Evolutionary conservation across 257 asterid genomes (phyloP).

Genomic region (Forsythia suspensa): DNA sequence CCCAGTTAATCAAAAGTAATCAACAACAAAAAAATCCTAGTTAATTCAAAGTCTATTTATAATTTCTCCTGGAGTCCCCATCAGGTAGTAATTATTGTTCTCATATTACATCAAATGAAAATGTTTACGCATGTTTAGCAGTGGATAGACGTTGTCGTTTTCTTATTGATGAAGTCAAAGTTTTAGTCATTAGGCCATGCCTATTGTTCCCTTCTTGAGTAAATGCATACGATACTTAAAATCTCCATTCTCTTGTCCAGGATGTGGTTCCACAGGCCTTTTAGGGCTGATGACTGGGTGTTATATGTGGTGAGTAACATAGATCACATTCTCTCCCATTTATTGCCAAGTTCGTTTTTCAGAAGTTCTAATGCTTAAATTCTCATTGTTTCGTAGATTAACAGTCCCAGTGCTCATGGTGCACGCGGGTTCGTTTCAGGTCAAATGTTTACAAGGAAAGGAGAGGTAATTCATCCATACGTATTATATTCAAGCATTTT

Average conservation of each 20-base stretch:
- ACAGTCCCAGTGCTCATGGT: conserved; percentile 68
- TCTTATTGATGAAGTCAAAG: not conserved
- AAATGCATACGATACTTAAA: conserved; percentile 10
- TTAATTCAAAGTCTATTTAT: not conserved
- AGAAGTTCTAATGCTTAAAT: conserved; percentile 8
- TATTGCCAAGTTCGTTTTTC: conserved; percentile 8
- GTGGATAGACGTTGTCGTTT: not conserved
- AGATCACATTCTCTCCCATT: not conserved
- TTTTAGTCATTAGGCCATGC: conserved; percentile 5
- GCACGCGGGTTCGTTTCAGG: conserved; percentile 89
- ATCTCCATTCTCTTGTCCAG: conserved; percentile 44
- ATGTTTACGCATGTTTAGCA: not conserved
- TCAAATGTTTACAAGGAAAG: conserved; percentile 71
- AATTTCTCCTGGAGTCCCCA: not conserved
- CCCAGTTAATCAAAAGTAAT: not conserved
- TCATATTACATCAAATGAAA: not conserved
- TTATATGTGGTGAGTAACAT: conserved; percentile 76
- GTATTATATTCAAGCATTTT: not conserved
- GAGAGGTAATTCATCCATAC: conserved; percentile 59
- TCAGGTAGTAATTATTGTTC: not conserved
- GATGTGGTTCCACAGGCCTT: conserved; percentile 93
- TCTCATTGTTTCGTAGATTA: conserved; percentile 42
- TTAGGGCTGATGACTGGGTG: conserved; percentile 96
- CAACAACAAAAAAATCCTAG: not conserved
- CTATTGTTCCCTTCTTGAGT: not conserved